Evolutionary conservation across 2,329 filamentous ascomycete genomes (phyloP).

Genomic region (Metarhizium guizhouense): DNA sequence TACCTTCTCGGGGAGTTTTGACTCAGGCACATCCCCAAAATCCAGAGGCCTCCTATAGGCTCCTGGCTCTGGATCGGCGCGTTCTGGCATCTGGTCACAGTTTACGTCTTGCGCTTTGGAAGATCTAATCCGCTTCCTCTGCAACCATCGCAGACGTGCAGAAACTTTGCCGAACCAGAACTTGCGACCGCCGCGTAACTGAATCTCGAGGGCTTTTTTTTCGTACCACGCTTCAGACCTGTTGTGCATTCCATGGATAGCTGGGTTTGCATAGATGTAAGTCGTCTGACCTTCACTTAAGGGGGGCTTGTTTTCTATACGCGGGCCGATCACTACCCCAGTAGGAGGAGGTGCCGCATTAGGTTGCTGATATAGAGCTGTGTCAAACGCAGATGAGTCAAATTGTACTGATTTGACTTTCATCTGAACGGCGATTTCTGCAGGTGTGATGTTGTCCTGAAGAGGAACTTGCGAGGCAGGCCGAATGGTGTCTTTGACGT

Average conservation of each 20-base stretch:
- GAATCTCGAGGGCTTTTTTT: slow-evolving; percentile 41
- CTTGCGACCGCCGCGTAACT: slow-evolving; percentile 38
- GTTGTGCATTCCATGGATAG: slow-evolving; percentile 35
- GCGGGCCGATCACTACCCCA: slow-evolving; percentile 10
- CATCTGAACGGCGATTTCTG: not conserved
- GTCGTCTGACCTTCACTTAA: slow-evolving; percentile 19
- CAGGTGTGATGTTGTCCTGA: not conserved
- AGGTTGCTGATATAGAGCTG: slow-evolving; percentile 29
- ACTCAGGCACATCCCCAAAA: slow-evolving; percentile 27
- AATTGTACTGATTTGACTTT: slow-evolving; percentile 3
- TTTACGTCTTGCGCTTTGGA: not conserved
- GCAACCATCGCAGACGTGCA: slow-evolving; percentile 26
- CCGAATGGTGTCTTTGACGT: not conserved
- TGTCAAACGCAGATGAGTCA: slow-evolving; percentile 24
- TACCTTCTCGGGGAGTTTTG: slow-evolving; percentile 36
- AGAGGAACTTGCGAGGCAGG: not conserved
- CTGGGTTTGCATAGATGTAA: slow-evolving; percentile 41
- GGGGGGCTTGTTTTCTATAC: not conserved
- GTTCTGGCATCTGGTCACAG: not conserved
- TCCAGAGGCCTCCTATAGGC: slow-evolving; percentile 20
- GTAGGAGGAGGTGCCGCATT: slow-evolving; percentile 14
- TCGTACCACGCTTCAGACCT: slow-evolving; percentile 36
- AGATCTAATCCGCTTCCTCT: slow-evolving; percentile 12
- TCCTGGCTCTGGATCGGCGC: slow-evolving; percentile 20
- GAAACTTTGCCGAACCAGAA: slow-evolving; percentile 38